Conservation (phyloP, 2,329 filamentous ascomycete species). For the Aspergillus floridensis region DNA sequence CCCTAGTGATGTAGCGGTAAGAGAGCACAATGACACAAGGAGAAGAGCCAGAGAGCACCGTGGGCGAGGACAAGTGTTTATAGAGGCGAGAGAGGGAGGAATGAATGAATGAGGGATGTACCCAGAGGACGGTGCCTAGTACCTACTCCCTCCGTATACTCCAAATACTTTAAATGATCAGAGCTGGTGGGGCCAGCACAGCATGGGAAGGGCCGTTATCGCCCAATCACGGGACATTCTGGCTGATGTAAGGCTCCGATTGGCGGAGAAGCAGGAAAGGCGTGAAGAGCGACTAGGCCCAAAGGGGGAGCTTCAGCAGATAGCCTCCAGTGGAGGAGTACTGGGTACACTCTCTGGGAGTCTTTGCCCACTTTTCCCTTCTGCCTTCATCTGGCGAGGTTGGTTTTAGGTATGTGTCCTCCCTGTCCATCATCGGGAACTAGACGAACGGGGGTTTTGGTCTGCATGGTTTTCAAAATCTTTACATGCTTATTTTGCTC, state of each 20-base stretch:
- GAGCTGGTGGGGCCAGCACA: background rate
- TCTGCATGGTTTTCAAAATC: too few species aligned
- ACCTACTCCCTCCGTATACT: background rate
- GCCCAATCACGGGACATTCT: constrained; percentile 11
- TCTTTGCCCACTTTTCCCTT: background rate
- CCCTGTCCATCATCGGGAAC: too few species aligned
- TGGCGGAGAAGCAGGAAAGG: constrained; percentile 13
- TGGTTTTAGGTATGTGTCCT: background rate
- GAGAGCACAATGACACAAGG: constrained; percentile 2
- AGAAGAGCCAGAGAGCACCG: background rate
- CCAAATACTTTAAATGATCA: background rate
- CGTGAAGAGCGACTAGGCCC: constrained; percentile 24
- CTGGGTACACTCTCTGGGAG: background rate
- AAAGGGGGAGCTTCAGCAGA: constrained; percentile 40
- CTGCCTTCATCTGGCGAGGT: background rate
- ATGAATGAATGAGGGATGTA: background rate
- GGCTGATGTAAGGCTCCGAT: constrained; percentile 3
- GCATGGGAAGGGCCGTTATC: background rate
- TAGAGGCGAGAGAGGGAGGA: constrained; percentile 4
- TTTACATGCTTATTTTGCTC: background rate
- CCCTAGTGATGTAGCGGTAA: background rate
- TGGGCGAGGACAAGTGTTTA: constrained; percentile 10
- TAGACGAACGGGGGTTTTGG: too few species aligned
- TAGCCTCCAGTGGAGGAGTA: background rate
- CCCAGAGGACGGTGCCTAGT: background rate